A percentile compares a stretch with the other conserved stretches of the same genome.
These are phyloP conservation scores for Iodosphaeria phyllophila DNA, from an alignment of 2,329 filamentous ascomycete genomes.

Conservation along the genomic window DNA sequence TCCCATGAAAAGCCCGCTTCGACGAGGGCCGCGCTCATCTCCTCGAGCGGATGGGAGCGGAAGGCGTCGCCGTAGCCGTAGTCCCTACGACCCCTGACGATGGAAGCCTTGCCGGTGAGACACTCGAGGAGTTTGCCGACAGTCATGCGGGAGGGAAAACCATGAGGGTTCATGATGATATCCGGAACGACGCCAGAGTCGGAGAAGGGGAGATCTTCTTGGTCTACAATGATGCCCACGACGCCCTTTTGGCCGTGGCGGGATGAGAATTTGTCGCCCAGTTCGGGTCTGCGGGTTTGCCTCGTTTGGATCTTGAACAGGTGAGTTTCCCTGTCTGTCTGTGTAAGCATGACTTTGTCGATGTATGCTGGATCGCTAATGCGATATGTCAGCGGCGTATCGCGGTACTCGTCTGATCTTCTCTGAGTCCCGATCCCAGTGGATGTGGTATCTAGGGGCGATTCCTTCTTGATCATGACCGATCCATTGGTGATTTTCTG, in stretches of 20 bases:
- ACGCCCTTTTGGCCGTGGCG: constrained; percentile 98
- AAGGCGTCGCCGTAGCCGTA: constrained; percentile 71
- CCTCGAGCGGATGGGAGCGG: constrained; percentile 68
- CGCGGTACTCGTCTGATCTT: constrained; percentile 42
- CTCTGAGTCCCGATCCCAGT: constrained; percentile 52
- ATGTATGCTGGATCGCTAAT: constrained; percentile 75
- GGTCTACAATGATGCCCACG: constrained; percentile 87
- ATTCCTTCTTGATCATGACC: constrained; percentile 79
- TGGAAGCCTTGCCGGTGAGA: constrained; percentile 80
- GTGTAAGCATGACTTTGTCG: constrained; percentile 89
- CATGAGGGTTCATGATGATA: constrained; percentile 99
- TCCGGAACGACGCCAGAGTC: constrained; percentile 84
- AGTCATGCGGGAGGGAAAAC: constrained; percentile 99
- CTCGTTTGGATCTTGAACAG: constrained; percentile 89
- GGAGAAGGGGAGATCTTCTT: constrained; percentile 92
- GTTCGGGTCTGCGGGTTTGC: constrained; percentile 86
- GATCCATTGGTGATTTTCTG: constrained; percentile 62
- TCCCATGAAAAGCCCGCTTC: constrained; percentile 88
- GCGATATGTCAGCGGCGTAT: constrained; percentile 59
- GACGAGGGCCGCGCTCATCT: constrained; percentile 74
- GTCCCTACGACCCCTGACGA: constrained; percentile 67
- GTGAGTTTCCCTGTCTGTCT: constrained; percentile 69
- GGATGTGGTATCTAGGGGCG: constrained; percentile 58
- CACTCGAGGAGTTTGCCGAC: constrained; percentile 96
- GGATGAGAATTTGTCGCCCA: constrained; percentile 97